Evolutionary conservation across 148 eudicot species (phyloP), one percentile per base, ranked within the genome.

Genomic region (Bassia scoparia): DNA sequence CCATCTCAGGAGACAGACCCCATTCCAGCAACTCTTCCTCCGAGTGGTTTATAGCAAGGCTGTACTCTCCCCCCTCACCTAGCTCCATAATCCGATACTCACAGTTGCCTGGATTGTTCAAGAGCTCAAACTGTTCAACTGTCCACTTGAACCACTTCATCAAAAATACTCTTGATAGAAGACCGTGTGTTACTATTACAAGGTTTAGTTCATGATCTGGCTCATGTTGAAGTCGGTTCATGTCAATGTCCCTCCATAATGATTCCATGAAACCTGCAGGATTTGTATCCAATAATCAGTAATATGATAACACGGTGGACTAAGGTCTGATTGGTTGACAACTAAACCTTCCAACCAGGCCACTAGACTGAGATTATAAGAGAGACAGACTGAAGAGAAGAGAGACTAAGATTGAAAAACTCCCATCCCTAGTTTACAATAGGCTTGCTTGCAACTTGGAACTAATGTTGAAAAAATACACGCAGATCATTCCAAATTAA

Each of bases 121-220:
- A 84, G 49, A 54, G 71, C 79, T 94, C 98, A 13, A 89, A 91
- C 76, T 94, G 93, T 67, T 89, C 89, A 17, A 87, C 98, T 2
- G 96, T 88, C 98, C 98, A 94, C 71, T 91, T 89, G 81, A 94
- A 94, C 97, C 97, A 94, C 74, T 88, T 94, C 93, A 84, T 94
- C 27, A 94, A 80, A 70, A 94, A 88, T 14, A 94, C 87, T 2
- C 95, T 89, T 46, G 87, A 83, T 35, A 95, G 80, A 49, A 94
- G 81, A 24, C 98, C 98, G 35, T 94, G 98, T 30, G 96, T 84
- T 34, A 91, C 84, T 3, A 94, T 87, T 55, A 94, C 55, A 26
- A 94, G 87, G 69, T 89, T 89, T 52, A 89, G 87, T n/a, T 93
- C 90, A 20, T 87, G 86, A 5, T 79, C 73, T 0, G 90, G 83